These are phyloP conservation scores for Nitzschia palea DNA, from an alignment of 108 stramenopile species.

Conservation along the genomic window DNA sequence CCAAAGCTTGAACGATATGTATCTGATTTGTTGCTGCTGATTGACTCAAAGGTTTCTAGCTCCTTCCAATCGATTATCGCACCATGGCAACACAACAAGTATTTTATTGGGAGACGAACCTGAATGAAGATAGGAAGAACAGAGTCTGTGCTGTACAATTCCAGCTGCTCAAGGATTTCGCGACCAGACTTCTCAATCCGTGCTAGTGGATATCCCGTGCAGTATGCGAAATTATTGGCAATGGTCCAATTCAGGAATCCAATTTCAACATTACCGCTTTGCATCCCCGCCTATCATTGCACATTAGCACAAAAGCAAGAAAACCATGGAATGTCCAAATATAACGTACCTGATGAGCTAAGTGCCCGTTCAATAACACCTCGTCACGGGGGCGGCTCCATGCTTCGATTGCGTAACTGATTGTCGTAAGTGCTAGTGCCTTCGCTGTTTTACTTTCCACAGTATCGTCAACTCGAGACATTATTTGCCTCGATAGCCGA, in stretches of 20 bases:
- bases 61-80: constrained; percentile 23
- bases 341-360: constrained; percentile 12
- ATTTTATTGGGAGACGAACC: constrained; percentile 12
- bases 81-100: not conserved
- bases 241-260: constrained; percentile 21
- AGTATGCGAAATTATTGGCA: constrained; percentile 18
- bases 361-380: constrained; percentile 4
- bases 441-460: not conserved
- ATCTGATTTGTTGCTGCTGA: not conserved
- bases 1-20: constrained; percentile 6
- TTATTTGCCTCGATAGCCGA: constrained; percentile 14
- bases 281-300: constrained; percentile 21
- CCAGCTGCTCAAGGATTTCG: constrained; percentile 25
- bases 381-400: constrained; percentile 25
- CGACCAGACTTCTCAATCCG: constrained; percentile 20
- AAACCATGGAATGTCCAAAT: too few species aligned
- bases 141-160: constrained; percentile 12
- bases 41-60: constrained; percentile 5
- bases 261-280: constrained; percentile 28
- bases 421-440: not conserved
- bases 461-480: constrained; percentile 7
- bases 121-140: not conserved
- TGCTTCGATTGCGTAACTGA: constrained; percentile 27
- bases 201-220: constrained; percentile 27
- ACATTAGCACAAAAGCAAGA: too few species aligned